phyloP scores from a whole-genome alignment of 2,329 filamentous ascomycete species.

The Samsoniella hepiali region DNA sequence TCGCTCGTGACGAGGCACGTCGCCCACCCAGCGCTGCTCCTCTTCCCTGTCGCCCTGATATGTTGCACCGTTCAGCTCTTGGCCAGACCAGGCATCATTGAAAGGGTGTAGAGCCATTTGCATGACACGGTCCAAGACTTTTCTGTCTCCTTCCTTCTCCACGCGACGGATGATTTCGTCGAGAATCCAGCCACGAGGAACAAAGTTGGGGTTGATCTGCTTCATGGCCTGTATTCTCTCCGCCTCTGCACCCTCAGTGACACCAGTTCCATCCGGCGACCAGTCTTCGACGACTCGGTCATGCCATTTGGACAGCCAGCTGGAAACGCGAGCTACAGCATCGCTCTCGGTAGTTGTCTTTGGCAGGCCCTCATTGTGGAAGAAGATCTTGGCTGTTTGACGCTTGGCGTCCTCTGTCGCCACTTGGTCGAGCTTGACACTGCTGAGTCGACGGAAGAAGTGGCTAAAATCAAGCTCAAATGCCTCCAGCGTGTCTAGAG shows the following conservation, averaged over 20 bases:
- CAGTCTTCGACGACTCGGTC: constrained; percentile 72
- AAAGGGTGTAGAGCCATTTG: constrained; percentile 83
- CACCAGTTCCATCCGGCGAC: constrained; percentile 47
- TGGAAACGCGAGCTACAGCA: constrained; percentile 63
- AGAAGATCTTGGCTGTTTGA: constrained; percentile 68
- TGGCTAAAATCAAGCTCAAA: constrained; percentile 90
- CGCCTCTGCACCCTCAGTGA: constrained; percentile 47
- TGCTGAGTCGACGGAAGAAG: constrained; percentile 79
- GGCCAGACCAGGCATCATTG: constrained; percentile 67
- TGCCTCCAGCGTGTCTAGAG: constrained; percentile 76
- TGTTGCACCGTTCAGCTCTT: constrained; percentile 44
- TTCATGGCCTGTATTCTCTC: constrained; percentile 74
- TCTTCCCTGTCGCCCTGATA: constrained; percentile 63
- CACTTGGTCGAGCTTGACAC: constrained; percentile 59
- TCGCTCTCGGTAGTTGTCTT: constrained; percentile 58
- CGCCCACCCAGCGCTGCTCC: constrained; percentile 78
- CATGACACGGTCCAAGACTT: constrained; percentile 75
- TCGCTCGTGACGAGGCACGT: constrained; percentile 73
- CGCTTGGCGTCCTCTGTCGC: constrained; percentile 61
- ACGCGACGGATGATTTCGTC: constrained; percentile 90
- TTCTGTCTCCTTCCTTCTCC: constrained; percentile 76
- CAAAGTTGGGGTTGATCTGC: constrained; percentile 85
- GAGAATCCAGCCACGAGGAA: constrained; percentile 86
- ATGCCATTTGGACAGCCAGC: constrained; percentile 81
- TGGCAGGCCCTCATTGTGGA: constrained; percentile 69